These are phyloP conservation scores for Suillus subaureus DNA, from an alignment of 768 basidiomycete species.

Conservation along the genomic window DNA sequence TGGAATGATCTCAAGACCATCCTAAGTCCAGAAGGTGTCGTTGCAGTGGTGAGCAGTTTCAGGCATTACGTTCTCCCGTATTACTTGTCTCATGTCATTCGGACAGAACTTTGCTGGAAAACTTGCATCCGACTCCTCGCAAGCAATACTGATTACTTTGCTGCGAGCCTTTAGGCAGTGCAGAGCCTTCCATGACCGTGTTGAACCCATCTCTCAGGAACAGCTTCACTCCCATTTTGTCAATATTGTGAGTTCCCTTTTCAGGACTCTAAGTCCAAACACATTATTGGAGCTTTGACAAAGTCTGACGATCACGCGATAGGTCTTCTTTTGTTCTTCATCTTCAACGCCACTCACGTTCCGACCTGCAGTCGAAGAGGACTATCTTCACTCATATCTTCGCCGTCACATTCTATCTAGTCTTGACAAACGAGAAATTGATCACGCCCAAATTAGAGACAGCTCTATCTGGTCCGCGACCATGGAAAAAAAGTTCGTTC, in stretches of 20 bases:
- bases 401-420: conserved; percentile 60
- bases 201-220: conserved; percentile 47
- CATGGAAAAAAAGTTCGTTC: conserved; percentile 48
- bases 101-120: conserved; percentile 84
- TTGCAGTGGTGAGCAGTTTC: conserved; percentile 69
- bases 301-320: not conserved
- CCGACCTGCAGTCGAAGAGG: conserved; percentile 52
- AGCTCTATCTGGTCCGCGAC: conserved; percentile 17
- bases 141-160: conserved; percentile 71
- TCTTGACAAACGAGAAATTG: conserved; percentile 56
- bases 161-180: conserved; percentile 74
- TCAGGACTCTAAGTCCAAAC: not conserved
- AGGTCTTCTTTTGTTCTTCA: conserved; percentile 86
- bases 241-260: conserved; percentile 63
- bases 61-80: not conserved
- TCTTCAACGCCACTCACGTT: conserved; percentile 57
- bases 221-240: conserved; percentile 54
- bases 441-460: conserved; percentile 43
- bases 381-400: conserved; percentile 71
- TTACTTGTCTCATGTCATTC: conserved; percentile 7
- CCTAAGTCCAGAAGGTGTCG: conserved; percentile 69
- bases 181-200: conserved; percentile 78
- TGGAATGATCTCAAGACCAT: conserved; percentile 70
- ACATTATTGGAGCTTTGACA: not conserved
- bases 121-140: conserved; percentile 60